These are phyloP conservation scores for Termitomyces sp. DNA, from an alignment of 768 basidiomycete genomes.

Conservation along the genomic window DNA sequence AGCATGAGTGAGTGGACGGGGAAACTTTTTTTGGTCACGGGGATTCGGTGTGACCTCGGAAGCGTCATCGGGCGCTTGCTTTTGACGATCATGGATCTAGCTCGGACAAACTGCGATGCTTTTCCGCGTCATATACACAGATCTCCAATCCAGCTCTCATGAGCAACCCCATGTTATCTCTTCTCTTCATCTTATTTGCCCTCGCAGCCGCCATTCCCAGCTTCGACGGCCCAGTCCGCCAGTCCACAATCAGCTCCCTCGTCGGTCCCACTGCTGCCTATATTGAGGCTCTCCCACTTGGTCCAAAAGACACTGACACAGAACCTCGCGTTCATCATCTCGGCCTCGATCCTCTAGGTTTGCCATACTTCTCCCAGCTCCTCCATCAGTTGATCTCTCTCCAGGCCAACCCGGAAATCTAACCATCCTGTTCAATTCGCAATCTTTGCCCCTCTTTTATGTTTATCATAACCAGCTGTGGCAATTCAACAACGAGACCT, in stretches of 20 bases:
- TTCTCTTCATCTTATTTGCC: constrained; percentile 19
- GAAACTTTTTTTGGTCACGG: constrained; percentile 10
- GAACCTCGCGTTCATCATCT: constrained; percentile 22
- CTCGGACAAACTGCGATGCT: constrained; percentile 22
- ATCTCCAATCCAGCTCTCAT: neutral
- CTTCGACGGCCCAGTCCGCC: constrained; percentile 27
- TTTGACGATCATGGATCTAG: constrained; percentile 1
- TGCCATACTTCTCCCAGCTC: neutral
- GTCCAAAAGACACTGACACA: constrained; percentile 6
- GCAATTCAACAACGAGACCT: constrained; percentile 49
- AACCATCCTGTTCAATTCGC: constrained; percentile 30
- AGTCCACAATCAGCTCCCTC: constrained; percentile 31
- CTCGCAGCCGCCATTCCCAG: constrained; percentile 31
- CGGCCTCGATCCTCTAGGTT: constrained; percentile 27
- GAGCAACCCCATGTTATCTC: constrained; percentile 5
- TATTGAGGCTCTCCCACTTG: constrained; percentile 30
- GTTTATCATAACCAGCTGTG: constrained; percentile 45
- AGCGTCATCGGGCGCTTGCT: neutral
- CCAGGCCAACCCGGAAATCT: constrained; percentile 44
- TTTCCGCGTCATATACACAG: constrained; percentile 19
- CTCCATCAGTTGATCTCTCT: neutral
- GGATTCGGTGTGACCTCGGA: constrained; percentile 12
- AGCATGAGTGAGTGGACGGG: constrained; percentile 4
- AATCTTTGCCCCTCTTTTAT: constrained; percentile 45
- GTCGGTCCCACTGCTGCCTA: constrained; percentile 34